Base-by-base conservation (phyloP, 192 early-diverging fungal species). In the Linnemannia zychae region DNA sequence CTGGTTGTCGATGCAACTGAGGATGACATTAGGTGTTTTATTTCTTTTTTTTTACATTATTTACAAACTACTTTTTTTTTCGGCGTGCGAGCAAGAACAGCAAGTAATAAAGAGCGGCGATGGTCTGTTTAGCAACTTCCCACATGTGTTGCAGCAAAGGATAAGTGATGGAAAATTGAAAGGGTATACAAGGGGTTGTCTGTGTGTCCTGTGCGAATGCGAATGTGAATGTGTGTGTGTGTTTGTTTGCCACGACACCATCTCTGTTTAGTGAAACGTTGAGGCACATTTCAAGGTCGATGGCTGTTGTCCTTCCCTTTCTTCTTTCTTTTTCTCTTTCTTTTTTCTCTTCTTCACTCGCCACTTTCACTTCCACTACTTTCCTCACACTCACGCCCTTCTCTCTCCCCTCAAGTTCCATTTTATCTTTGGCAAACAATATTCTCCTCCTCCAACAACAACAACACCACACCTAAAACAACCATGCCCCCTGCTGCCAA, bases 401-500 rank as follows among this genome's bases (percentile, higher is more conserved):
- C 44, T 47, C 31, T 44, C 44, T 52, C 28, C 65, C 36, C 11
- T 1, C 18, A 12, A 17, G 0, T 38, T n/a, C n/a, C 24, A 57
- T 18, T 28, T 48, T 50, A 33, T 9, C 40, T 44, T 22, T 76
- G 36, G 16, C 31, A 4, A 38, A 38, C 67, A 17, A 31, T 17
- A 31, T 46, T 4, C 70, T 17, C 52, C 72, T 46, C 15, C 70
- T 17, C 52, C 72, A 38, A 48, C 52, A n/a, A n/a, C n/a, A n/a
- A n/a, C n/a, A n/a, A 57, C 22, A 44, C 13, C 31, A 24, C 40
- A 44, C 40, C 40, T 9, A 44, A 44, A 44, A 44, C 46, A 52
- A 65, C 47, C 60, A 82, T 82, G 74, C 80, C 80, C 16, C 57
- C 66, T 52, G 74, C 80, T 38, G 20, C 69, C 57, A 63, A 63